Evolutionary conservation across 352 stramenopile genomes (phyloP).

Genomic region (Phytopythium delawarense): DNA sequence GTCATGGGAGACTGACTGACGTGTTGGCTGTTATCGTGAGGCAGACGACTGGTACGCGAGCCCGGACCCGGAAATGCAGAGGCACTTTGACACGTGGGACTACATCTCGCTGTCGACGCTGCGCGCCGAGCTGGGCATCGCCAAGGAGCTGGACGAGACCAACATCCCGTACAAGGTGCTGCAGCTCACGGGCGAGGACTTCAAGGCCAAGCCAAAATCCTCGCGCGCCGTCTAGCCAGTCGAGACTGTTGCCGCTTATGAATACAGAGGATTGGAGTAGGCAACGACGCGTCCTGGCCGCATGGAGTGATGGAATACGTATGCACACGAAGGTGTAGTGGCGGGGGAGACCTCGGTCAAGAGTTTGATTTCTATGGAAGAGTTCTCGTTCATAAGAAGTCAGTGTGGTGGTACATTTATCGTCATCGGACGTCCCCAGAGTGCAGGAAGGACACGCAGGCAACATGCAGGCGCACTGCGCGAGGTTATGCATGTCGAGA

Average conservation of each 20-base stretch:
- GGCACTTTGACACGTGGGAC: conserved; percentile 86
- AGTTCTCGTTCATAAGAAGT: conserved; percentile 60
- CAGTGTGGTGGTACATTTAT: conserved; percentile 75
- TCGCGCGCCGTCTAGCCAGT: conserved; percentile 17
- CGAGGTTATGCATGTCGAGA: conserved; percentile 1
- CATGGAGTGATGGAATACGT: not conserved
- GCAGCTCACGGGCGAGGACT: conserved; percentile 71
- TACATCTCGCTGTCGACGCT: conserved; percentile 85
- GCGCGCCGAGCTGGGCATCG: conserved; percentile 73
- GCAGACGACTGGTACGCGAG: conserved; percentile 80
- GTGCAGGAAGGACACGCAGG: conserved; percentile 8
- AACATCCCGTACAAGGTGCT: conserved; percentile 86
- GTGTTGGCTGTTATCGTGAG: conserved; percentile 6
- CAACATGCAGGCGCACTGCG: not conserved
- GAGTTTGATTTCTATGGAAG: conserved; percentile 68
- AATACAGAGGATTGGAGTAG: no score
- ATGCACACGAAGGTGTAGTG: not conserved
- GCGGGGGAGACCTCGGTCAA: conserved; percentile 45
- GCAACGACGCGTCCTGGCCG: no score
- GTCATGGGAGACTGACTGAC: not conserved
- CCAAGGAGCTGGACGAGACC: conserved; percentile 78
- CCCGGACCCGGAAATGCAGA: conserved; percentile 69
- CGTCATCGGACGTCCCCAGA: conserved; percentile 39
- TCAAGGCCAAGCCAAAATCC: conserved; percentile 35
- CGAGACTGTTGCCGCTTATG: not conserved